phyloP scores from a whole-genome alignment of 208 protist species.

The Wallacemonas sp. region DNA sequence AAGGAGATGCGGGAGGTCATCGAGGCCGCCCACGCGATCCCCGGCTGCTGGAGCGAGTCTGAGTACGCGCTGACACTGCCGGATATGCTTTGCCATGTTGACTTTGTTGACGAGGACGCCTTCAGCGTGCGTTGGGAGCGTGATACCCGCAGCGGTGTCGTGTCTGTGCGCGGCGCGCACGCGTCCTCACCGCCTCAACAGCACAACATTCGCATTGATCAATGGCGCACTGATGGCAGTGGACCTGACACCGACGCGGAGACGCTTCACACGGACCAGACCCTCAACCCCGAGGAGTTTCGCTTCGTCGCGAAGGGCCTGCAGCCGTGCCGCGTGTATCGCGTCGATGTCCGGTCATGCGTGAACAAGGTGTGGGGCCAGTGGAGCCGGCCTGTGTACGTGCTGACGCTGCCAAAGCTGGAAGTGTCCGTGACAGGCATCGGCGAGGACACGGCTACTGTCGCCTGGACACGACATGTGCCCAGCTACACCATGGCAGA shows the following conservation, averaged over 20 bases:
- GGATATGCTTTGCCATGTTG: constrained; percentile 72
- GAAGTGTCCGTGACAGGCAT: constrained; percentile 59
- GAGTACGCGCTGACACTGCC: constrained; percentile 74
- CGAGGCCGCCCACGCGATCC: constrained; percentile 37
- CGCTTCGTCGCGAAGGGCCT: constrained; percentile 55
- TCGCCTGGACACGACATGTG: constrained; percentile 69
- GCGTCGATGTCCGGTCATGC: constrained; percentile 76
- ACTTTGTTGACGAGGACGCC: constrained; percentile 76
- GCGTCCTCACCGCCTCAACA: constrained; percentile 42
- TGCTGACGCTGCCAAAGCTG: constrained; percentile 82
- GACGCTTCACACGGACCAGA: constrained; percentile 44
- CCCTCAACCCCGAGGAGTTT: constrained; percentile 12
- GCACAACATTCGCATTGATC: constrained; percentile 79
- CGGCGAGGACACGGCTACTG: constrained; percentile 74
- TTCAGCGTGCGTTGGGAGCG: constrained; percentile 80
- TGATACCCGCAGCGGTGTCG: constrained; percentile 35
- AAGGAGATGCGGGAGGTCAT: constrained; percentile 41
- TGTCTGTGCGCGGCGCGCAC: constrained; percentile 47
- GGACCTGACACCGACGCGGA: constrained; percentile 22
- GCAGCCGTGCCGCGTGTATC: constrained; percentile 74
- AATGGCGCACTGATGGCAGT: constrained; percentile 53
- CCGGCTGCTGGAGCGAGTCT: constrained; percentile 77
- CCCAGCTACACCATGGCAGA: constrained; percentile 55
- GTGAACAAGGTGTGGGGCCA: constrained; percentile 84
- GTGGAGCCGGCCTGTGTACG: constrained; percentile 74